These are phyloP conservation scores for Populus hybrid DNA, from an alignment of 441 rosid species.

Conservation along the genomic window DNA sequence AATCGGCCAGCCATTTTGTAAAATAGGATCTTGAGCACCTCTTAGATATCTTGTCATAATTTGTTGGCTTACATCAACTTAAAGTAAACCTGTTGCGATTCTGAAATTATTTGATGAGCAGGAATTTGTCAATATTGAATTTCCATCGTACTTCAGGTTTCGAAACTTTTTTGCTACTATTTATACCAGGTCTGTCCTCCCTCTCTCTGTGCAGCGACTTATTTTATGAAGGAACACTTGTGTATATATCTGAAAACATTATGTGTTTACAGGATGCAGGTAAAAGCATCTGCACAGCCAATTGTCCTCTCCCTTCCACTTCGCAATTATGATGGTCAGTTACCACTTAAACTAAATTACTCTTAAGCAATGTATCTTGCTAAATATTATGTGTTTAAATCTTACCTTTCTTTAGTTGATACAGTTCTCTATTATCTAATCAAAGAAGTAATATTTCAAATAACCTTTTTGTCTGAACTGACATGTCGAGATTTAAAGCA, in stretches of 20 bases:
- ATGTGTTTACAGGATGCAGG: conserved; percentile 68
- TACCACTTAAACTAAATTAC: background rate
- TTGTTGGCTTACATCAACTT: too few relatives aligned
- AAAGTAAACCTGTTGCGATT: background rate
- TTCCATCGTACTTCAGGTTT: conserved; percentile 70
- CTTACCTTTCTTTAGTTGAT: too few relatives aligned
- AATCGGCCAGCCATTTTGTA: background rate
- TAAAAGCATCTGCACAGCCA: conserved; percentile 62
- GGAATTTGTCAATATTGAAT: conserved; percentile 92
- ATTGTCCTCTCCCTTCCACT: conserved; percentile 73
- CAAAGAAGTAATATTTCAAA: too few relatives aligned
- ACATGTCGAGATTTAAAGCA: too few relatives aligned
- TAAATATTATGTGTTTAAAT: too few relatives aligned
- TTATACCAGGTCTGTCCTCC: conserved; percentile 52
- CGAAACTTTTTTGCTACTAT: conserved; percentile 63
- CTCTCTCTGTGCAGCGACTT: background rate
- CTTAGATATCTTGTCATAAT: too few relatives aligned
- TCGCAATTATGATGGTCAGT: conserved; percentile 83
- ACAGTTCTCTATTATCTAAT: too few relatives aligned
- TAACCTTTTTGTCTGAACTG: too few relatives aligned
- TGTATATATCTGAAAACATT: too few relatives aligned
- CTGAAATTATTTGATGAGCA: conserved; percentile 30
- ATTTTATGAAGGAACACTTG: too few relatives aligned
- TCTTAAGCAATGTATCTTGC: too few relatives aligned
- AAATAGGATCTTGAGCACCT: too few relatives aligned